Evolutionary conservation across 139 green algal genomes (phyloP).

Genomic region (Chlorella sorokiniana): DNA sequence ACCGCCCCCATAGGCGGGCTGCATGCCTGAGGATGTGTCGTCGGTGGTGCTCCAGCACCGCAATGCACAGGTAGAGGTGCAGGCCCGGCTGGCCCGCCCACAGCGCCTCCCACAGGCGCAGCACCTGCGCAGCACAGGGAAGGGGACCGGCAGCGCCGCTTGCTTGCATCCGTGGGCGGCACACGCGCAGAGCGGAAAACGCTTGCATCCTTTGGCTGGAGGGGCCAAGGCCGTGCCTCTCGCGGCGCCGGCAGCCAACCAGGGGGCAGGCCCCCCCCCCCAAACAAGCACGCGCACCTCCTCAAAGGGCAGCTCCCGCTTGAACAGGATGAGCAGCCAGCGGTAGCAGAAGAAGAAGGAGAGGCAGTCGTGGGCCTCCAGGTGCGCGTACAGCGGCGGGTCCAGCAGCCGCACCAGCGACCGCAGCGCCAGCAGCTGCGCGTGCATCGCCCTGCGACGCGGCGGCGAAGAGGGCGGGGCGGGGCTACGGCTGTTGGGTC

Average conservation of each 20-base stretch:
- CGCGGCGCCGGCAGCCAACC: no score
- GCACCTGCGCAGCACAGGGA: conserved; percentile 51
- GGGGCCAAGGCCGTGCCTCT: no score
- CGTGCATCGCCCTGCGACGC: conserved; percentile 74
- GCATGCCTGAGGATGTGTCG: conserved; percentile 6
- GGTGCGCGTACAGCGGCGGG: conserved; percentile 73
- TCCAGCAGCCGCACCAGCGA: conserved; percentile 81
- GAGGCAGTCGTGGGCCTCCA: conserved; percentile 70
- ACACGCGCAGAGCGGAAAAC: no score
- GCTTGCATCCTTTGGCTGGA: no score
- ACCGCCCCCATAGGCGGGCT: no score
- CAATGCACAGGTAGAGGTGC: conserved; percentile 84
- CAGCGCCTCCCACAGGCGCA: conserved; percentile 89
- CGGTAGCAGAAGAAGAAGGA: conserved; percentile 92
- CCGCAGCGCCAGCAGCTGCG: conserved; percentile 77
- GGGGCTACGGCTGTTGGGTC: background rate
- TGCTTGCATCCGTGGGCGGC: background rate
- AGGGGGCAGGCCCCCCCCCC: no score
- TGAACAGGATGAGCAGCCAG: conserved; percentile 93
- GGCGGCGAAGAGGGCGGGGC: no score
- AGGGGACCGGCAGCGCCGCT: background rate
- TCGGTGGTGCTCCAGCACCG: conserved; percentile 79
- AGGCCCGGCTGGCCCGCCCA: conserved; percentile 77
- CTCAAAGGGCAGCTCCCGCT: conserved; percentile 87
- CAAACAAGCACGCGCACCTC: conserved; percentile 38